Percentiles rank a stretch among this genome's conserved stretches.
Conservation (phyloP, 73 alveolate species). For the Paramecium pentaurelia region DNA sequence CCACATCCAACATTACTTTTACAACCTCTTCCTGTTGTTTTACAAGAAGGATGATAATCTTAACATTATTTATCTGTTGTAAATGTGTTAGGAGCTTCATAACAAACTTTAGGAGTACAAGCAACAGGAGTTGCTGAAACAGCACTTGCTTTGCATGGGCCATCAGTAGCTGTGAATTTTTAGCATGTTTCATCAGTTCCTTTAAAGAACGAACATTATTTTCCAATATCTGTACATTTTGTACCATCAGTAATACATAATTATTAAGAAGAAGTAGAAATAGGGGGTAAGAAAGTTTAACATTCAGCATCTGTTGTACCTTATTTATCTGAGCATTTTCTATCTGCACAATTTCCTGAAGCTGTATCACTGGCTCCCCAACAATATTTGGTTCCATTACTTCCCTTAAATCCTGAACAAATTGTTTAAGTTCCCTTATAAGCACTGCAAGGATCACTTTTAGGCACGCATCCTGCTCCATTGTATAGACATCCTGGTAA, state of each 20-base stretch:
- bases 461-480: not conserved
- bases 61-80: not conserved
- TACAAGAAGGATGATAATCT: not conserved
- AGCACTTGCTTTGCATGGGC: slow-evolving; percentile 5
- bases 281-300: not conserved
- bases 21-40: slow-evolving; percentile 18
- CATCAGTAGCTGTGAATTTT: slow-evolving; percentile 3
- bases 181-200: not conserved
- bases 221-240: not conserved
- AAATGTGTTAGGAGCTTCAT: not conserved
- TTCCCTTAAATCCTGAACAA: slow-evolving; percentile 4
- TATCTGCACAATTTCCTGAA: not conserved
- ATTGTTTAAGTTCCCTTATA: not conserved
- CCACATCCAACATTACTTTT: not conserved
- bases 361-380: not conserved
- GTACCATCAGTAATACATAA: slow-evolving; percentile 39
- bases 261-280: not conserved
- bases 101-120: slow-evolving; percentile 6
- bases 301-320: slow-evolving; percentile 10
- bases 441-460: not conserved
- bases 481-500: not conserved
- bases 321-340: not conserved
- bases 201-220: not conserved
- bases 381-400: not conserved
- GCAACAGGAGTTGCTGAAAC: not conserved